Evolutionary conservation across 2,329 filamentous ascomycete species (phyloP).

Genomic region (Fusarium pilosicola): DNA sequence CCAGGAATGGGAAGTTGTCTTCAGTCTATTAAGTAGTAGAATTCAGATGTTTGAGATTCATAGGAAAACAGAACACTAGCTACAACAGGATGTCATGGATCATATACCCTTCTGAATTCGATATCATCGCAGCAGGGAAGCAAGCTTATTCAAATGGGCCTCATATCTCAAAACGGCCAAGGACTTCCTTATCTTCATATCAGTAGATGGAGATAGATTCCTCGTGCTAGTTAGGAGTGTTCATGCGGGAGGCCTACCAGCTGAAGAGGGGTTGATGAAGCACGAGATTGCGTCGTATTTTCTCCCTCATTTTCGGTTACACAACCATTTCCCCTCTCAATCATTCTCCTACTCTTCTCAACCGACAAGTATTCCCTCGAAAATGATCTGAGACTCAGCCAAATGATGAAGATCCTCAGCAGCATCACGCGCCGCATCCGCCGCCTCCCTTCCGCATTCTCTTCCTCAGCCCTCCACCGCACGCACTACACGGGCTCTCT

Average conservation of each 20-base stretch:
- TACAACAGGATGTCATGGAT: accelerated
- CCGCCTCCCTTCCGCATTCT: background rate
- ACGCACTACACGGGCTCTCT: slow-evolving; percentile 64
- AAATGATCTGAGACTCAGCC: accelerated
- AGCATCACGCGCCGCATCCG: background rate
- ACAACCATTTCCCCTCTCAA: background rate
- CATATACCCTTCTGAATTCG: background rate
- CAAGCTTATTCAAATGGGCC: background rate
- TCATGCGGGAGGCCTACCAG: slow-evolving; percentile 24
- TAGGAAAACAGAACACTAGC: accelerated
- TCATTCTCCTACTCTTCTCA: accelerated
- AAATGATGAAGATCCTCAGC: slow-evolving; percentile 1
- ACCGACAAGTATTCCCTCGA: accelerated
- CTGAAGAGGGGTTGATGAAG: background rate
- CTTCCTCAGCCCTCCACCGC: slow-evolving; percentile 18
- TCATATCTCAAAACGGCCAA: background rate
- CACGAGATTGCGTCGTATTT: background rate
- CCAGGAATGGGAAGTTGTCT: background rate
- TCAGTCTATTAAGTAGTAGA: background rate
- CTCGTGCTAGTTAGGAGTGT: background rate
- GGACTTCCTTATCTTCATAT: accelerated
- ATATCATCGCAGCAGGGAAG: background rate
- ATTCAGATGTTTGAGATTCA: background rate
- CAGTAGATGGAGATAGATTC: background rate
- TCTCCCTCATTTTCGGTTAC: background rate